Evolutionary conservation across 208 protist genomes (phyloP), one percentile per base, ranked within the genome.

Genomic region (Trypanosoma boissoni): DNA sequence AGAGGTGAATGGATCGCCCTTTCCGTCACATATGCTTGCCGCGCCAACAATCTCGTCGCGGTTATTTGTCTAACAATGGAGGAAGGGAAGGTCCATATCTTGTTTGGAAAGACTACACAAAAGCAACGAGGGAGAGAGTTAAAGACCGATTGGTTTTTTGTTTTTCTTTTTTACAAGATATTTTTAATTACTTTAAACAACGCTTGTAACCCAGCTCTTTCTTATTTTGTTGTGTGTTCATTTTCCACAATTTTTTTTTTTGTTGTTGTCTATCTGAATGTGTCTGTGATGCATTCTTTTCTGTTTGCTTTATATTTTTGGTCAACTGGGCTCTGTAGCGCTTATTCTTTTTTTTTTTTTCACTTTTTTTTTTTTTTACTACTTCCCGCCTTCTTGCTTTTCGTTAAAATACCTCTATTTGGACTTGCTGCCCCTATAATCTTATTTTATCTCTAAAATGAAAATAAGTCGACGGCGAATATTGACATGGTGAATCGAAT

Each of bases 1-100:
- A 21, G 42, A 85, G 23, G 44, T 94, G 5, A 94, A 94, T 45
- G 80, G 72, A 3, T 57, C 72, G 16, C 70, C 74, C 3, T 57
- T 94, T 41, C 74, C 81, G 6, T 23, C 55, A 8, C 68, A 53
- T 18, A 70, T 73, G 39, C 61, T 63, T 27, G 72, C 78, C 27
- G 59, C 76, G 14, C 71, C 89, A 23, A 81, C 79, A 36, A 74
- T 94, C 56, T 83, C 78, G 1, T 91, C 87, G 39, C 72, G 83
- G 24, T 60, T 94, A 18, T 94, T 94, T 66, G 68, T 83, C 9
- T 94, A 72, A 76, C 20, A 21, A 28, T 51, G 34, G 16, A 14
- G 12, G 14, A 29, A 6, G 6, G 9, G 21, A 23, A 10, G 7
- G 26, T 8, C 7, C 9, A 24, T 12, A 24, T 56, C 7, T 10